Evolutionary conservation across 1,284 basidiomycete genomes (phyloP), one percentile per base, ranked within the genome.

Genomic region (Sanghuangporus sanghuang): DNA sequence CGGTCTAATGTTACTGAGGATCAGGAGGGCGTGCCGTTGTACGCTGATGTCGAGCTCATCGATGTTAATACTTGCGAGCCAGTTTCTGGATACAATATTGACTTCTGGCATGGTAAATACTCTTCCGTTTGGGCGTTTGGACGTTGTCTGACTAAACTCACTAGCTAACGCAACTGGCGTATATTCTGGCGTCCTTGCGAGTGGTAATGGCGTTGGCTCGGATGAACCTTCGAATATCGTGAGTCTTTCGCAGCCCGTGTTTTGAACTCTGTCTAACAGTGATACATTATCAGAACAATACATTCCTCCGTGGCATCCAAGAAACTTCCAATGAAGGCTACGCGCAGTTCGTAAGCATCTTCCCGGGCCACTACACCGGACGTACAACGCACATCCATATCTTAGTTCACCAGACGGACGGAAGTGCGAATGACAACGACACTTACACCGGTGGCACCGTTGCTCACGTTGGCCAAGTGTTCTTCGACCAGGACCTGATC

Each of bases 31-130:
- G 54, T 82, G 4, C 76, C 76, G 42, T 75, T 80, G 68, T 71
- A 75, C 59, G 77, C 81, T 70, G 78, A 81, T 66, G 75, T 81
- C 46, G 79, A 79, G 48, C 71, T 81, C 53, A 80, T 84, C 67
- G 81, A 84, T 67, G 76, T 81, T 46, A 73, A 77, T 61, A 82
- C 80, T 1, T 83, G 81, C 70, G 71, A 79, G 65, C 67, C 68
- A 23, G 63, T 70, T 44, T 40, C 49, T 39, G 59, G 35, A 6
- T 16, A 36, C 16, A 53, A 61, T 53, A 39, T 61, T 6, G 59
- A 53, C 23, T 61, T 53, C 14, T 54, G 59, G 59, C 59, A 53
- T 39, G 59, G 49, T 61, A 39, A 38, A 49, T 2, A 11, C 11
- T 52, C 16, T 6, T 49, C 48, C 1, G 32, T 23, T 7, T 5